These are phyloP conservation scores for Cladosporium sphaerospermum DNA, from an alignment of 2,329 filamentous ascomycete species.

Conservation along the genomic window DNA sequence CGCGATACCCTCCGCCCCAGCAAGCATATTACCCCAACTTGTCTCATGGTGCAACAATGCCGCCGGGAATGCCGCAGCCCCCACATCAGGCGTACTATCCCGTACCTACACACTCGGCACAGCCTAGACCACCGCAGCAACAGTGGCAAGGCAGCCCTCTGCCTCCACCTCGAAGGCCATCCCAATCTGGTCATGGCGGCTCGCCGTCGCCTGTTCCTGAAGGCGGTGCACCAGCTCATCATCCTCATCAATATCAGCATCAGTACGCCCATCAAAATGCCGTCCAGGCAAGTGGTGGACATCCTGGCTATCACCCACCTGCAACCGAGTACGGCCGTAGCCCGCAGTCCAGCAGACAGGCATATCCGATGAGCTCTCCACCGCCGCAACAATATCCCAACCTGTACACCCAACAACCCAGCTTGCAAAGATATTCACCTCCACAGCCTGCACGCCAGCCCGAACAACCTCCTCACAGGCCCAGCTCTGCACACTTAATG, in stretches of 20 bases:
- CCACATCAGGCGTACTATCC: conserved; percentile 7
- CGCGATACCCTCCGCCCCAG: conserved; percentile 9
- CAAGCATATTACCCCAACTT: background rate
- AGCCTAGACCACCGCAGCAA: conserved; percentile 21
- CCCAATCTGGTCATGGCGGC: conserved; percentile 18
- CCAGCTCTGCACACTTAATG: conserved; percentile 23
- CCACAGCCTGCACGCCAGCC: conserved; percentile 9
- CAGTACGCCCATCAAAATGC: conserved; percentile 30
- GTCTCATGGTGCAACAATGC: background rate
- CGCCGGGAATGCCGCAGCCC: background rate
- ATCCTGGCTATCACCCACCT: conserved; percentile 15
- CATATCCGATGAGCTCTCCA: conserved; percentile 2
- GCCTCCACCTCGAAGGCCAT: conserved; percentile 18
- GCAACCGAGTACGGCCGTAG: background rate
- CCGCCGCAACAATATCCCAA: background rate
- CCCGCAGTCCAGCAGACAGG: background rate
- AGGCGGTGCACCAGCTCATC: conserved; percentile 11
- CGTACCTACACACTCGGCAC: conserved; percentile 8
- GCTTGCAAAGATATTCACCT: conserved; percentile 9
- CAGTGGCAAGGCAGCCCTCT: conserved; percentile 24
- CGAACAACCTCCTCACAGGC: conserved; percentile 10
- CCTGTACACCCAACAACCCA: conserved; percentile 13
- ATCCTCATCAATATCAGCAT: conserved; percentile 48
- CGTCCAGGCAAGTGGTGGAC: conserved; percentile 22
- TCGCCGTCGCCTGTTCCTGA: conserved; percentile 21